Evolutionary conservation across 148 eudicot genomes (phyloP), one percentile per base, ranked within the genome.

Genomic region (Rheum nobile): DNA sequence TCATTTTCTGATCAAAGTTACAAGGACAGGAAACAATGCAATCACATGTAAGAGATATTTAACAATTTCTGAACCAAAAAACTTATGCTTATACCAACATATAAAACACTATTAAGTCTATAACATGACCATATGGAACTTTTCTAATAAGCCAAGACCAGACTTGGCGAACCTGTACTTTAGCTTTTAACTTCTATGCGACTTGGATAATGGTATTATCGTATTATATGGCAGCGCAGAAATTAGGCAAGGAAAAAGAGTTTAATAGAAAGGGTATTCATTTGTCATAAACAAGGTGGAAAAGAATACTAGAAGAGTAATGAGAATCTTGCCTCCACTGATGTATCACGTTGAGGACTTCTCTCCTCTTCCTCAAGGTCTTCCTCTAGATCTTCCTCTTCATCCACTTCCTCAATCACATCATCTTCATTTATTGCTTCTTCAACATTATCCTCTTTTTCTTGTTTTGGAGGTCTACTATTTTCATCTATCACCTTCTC

Each of bases 351-450:
- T 70, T 77, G 77, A 67, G 84, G 75, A 83, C 52, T 82, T 61
- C 67, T 78, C 73, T 90, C 96, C 8, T 65, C 70, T 76, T 93
- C 96, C 50, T 88, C 93, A 0, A 89, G 88, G 68, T 87, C 93
- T 63, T 91, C 97, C 44, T 83, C 86, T 0, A 75, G 83, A 43
- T 85, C 89, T 57, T 84, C 93, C 63, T 83, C 91, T 44, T 74
- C 76, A 26, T 37, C 28, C 29, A 77, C 81, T 72, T 71, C 83
- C 11, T 71, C 52, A 72, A 57, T 46, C 29, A 47, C 77, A 54
- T 79, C 81, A 22, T 77, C 83, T 55, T 77, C 80, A 68, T 73
- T 52, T 44, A 48, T 71, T 74, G 75, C 70, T 65, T 32, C 70
- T 34, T 34, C 70, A 31, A 3, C 41, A 17, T 65, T 34, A 65